Evolutionary conservation across 495 filamentous ascomycete genomes (phyloP), one percentile per base, ranked within the genome.

Genomic region (Coniosporium apollinis): DNA sequence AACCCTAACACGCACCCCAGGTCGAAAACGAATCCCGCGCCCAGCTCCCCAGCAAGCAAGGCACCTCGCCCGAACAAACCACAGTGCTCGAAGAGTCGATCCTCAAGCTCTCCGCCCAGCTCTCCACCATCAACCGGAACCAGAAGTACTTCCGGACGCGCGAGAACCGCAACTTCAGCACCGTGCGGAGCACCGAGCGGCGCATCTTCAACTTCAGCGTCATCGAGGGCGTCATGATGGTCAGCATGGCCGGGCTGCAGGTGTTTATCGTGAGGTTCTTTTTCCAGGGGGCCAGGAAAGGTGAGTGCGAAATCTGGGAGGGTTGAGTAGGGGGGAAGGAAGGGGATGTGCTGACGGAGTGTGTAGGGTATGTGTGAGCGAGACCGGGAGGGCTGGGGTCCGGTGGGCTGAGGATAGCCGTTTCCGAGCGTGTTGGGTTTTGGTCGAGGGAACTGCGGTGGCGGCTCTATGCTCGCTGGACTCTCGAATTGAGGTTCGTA

Each of bases 91-190:
- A 96, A 53, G 91, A 99, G 61, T 91, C 84, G 8, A 80, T 96
- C 52, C 81, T 82, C 67, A 94, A 94, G 61, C 64, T 99, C 34
- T 94, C 87, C 4, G 74, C 80, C 34, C 82, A 91, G 50, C 62
- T 99, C 24, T 92, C 84, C n/a, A 94, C 87, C 36, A 87, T 99
- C 52, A 82, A 82, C 13, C 76, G 91, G 31, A 94, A 93, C 64
- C 91, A 99, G 55, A 96, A 96, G 54, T 96, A 96, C 62, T 99
- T 99, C 76, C 81, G 91, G 21, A 99, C 91, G 2, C 74, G 91
- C 43, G 91, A 99, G 65, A 96, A 99, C 66, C 72, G 91, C 30
- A 99, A 99, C 57, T 93, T 96, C 61, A 92, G 82, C 59, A 99
- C 91, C 4, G 91, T 99, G 36, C 69, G 84, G 53, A 93, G 84